These are phyloP conservation scores for Daldinia loculata DNA, from an alignment of 495 filamentous ascomycete genomes.

Conservation along the genomic window DNA sequence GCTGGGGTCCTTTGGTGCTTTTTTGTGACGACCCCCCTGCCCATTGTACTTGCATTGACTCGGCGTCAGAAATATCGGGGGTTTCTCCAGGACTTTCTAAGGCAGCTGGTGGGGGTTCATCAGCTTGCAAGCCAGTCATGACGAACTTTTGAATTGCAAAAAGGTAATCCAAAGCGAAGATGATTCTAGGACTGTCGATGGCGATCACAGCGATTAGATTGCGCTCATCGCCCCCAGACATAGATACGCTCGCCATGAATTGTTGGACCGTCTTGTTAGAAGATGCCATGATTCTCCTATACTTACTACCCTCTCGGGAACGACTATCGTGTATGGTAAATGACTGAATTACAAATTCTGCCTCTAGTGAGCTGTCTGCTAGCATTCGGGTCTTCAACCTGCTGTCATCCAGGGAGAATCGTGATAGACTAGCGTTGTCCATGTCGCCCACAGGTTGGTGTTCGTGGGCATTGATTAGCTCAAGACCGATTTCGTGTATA, in stretches of 20 bases:
- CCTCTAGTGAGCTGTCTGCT: constrained; percentile 89
- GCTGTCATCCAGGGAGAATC: constrained; percentile 92
- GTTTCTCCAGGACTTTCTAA: constrained; percentile 65
- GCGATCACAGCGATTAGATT: constrained; percentile 90
- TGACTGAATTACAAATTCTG: constrained; percentile 90
- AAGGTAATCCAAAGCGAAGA: constrained; percentile 93
- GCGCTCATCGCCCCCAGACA: constrained; percentile 84
- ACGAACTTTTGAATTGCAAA: constrained; percentile 88
- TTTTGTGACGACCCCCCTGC: constrained; percentile 44
- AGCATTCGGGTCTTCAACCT: constrained; percentile 93
- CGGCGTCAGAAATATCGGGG: constrained; percentile 68
- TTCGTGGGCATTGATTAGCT: constrained; percentile 80
- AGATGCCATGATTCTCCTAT: constrained; percentile 96
- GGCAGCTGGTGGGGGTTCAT: constrained; percentile 62
- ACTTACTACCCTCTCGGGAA: constrained; percentile 87
- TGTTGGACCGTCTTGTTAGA: constrained; percentile 93
- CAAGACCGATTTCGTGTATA: constrained; percentile 83
- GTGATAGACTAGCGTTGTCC: constrained; percentile 85
- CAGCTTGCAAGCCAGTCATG: constrained; percentile 69
- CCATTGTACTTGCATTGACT: constrained; percentile 54
- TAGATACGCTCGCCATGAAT: constrained; percentile 96
- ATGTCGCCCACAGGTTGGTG: constrained; percentile 78
- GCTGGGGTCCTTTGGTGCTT: constrained; percentile 13
- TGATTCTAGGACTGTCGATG: constrained; percentile 94
- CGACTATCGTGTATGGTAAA: constrained; percentile 95